Evolutionary conservation across 2,329 filamentous ascomycete species (phyloP), one percentile per base, ranked within the genome.

Genomic region (Scopulariopsis brevicaulis): DNA sequence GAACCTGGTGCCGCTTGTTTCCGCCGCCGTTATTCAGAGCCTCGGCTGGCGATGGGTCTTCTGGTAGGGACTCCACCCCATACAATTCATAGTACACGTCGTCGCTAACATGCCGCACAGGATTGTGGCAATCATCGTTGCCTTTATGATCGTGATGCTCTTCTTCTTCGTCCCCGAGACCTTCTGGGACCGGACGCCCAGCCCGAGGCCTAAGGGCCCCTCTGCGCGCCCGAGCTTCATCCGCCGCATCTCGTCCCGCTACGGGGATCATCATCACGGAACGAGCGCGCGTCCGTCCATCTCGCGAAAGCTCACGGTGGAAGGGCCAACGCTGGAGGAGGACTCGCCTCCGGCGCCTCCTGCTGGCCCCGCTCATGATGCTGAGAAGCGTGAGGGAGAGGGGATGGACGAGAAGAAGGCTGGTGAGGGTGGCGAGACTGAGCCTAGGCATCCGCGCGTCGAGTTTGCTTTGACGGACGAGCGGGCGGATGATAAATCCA

Each of bases 121-220:
- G 87, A 85, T 96, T 58, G 84, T 96, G 53, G 83, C 91, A 0
- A 89, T 96, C 3, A 75, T 96, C 11, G 87, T 91, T 37, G 89
- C 78, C 0, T 81, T 89, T 54, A 85, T 84, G 60, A 79, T 85
- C 43, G 69, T 82, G 22, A 73, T 96, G 2, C 77, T 97, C 1
- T 96, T 96, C 68, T 77, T 96, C 60, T 96, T 96, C 64, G 89
- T 96, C 0, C 93, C 93, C 0, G 93, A 97, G 72, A 96, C 91
- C 0, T 96, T 96, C 63, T 97, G 93, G 93, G 91, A 96, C 69
- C 80, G 93, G 54, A 86, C 87, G 2, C 91, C 92, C 1, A 59
- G 70, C 34, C 71, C 72, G 1, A 69, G 64, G 53, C 67, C 71
- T 3, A 67, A 70, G 22, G 71, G 70, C 48, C 64, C 70, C 2